A percentile compares a stretch with the other conserved stretches of the same genome.
Evolutionary conservation across 2,329 filamentous ascomycete species (phyloP).

Genomic region (Metarhizium humberi): DNA sequence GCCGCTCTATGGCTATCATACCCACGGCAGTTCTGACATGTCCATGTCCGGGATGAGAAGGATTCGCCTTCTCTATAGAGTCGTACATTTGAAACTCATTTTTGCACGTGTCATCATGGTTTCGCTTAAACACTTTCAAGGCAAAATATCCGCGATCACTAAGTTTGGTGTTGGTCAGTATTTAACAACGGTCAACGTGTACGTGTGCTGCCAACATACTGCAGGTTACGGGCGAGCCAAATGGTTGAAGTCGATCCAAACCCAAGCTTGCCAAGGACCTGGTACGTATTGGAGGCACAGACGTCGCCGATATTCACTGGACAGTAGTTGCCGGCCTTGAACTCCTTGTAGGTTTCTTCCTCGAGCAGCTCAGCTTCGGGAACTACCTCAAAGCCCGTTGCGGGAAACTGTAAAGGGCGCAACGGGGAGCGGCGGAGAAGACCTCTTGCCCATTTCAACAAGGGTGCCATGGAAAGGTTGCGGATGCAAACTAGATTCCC

Average conservation of each 20-base stretch:
- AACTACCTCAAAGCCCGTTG: slow-evolving; percentile 6
- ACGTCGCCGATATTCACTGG: slow-evolving; percentile 14
- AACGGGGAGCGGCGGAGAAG: neutral
- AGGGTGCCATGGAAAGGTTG: too few relatives aligned
- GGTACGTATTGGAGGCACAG: slow-evolving; percentile 9
- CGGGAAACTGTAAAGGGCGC: slow-evolving; percentile 3
- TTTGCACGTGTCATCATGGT: too few relatives aligned
- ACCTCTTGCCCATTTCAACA: too few relatives aligned
- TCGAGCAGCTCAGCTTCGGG: slow-evolving; percentile 7
- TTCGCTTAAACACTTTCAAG: too few relatives aligned
- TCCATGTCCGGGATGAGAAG: too few relatives aligned
- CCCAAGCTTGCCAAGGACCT: slow-evolving; percentile 13
- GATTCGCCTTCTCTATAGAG: too few relatives aligned
- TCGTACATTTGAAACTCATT: neutral
- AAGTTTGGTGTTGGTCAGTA: too few relatives aligned
- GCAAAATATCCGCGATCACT: too few relatives aligned
- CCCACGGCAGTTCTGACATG: too few relatives aligned
- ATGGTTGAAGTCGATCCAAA: slow-evolving; percentile 14
- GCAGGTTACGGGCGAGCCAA: slow-evolving; percentile 15
- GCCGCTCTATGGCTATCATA: too few relatives aligned
- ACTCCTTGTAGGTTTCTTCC: slow-evolving; percentile 12
- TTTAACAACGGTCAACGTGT: too few relatives aligned
- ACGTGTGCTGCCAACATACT: slow-evolving; percentile 1
- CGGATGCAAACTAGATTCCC: too few relatives aligned
- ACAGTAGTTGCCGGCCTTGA: slow-evolving; percentile 11